Conservation (phyloP, 305 asterid genomes). For the Solanum hybrid region DNA sequence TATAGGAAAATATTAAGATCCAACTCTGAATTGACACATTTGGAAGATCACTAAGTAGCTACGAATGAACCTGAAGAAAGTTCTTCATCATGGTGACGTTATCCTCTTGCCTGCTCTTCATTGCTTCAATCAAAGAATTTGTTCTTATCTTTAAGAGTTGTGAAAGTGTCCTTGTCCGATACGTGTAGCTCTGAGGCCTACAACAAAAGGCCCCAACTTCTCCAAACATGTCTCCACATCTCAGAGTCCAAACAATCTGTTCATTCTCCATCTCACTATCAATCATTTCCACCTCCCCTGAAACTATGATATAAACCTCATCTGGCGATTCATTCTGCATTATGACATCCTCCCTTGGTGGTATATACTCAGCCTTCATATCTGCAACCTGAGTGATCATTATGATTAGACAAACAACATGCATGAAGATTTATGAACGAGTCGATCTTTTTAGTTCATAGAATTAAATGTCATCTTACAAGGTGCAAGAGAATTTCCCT, state of each 20-base stretch:
- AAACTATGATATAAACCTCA: constrained; percentile 73
- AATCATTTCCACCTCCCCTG: constrained; percentile 83
- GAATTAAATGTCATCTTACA: constrained; percentile 22
- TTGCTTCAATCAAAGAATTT: constrained; percentile 39
- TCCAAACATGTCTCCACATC: constrained; percentile 65
- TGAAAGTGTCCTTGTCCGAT: constrained; percentile 71
- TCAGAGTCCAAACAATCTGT: constrained; percentile 35
- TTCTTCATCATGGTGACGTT: constrained; percentile 60
- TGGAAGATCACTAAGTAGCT: background rate
- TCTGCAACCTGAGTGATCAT: constrained; percentile 52
- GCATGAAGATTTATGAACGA: background rate
- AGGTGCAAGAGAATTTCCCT: constrained; percentile 48
- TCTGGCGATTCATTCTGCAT: constrained; percentile 73
- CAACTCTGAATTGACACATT: background rate
- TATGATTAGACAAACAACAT: background rate
- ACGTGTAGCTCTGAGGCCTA: constrained; percentile 61
- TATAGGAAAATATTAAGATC: background rate
- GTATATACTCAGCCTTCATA: constrained; percentile 75
- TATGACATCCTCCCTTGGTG: constrained; percentile 87
- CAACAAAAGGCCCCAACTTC: constrained; percentile 78
- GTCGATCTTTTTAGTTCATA: background rate
- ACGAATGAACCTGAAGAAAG: constrained; percentile 51
- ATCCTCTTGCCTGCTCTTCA: constrained; percentile 60
- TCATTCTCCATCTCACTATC: constrained; percentile 57
- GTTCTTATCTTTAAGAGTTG: constrained; percentile 73